Evolutionary conservation across 371 early-diverging fungal species (phyloP), one percentile per base, ranked within the genome.

Genomic region (Phascolomyces articulosus): DNA sequence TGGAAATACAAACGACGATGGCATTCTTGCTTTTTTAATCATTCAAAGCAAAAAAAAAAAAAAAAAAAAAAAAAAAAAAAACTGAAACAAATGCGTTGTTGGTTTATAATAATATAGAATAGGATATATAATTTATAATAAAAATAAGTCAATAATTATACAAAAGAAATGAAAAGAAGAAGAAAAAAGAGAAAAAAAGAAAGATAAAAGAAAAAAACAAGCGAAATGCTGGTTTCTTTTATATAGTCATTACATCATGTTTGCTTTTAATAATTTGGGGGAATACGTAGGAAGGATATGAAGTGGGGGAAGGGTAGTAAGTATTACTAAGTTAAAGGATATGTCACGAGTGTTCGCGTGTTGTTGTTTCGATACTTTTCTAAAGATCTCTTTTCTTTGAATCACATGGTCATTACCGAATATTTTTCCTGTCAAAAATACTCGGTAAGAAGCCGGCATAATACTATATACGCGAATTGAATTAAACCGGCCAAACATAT

Each of bases 221-320:
- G 13, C 24, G 2, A 16, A 49, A 51, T 51, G 6, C 26, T 13
- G 23, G 20, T 51, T 51, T 20, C 24, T 10, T 51, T 51, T 51
- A 51, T 51, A 51, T 20, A 4, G 51, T 20, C 20, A 51, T 51
- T 51, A 51, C 51, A 51, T 51, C 51, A 51, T 51, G 47, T n/a
- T 13, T 24, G 34, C 11, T 34, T 34, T 49, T 51, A 7, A 11
- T 28, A 13, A 13, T 44, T n/a, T 34, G 34, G 34, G 34, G 34
- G 34, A n/a, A n/a, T n/a, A n/a, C n/a, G n/a, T n/a, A n/a, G 34
- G 34, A 34, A 11, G 34, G 34, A 34, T 9, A 34, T 34, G 34
- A 34, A 34, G 34, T 6, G 34, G 34, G 34, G 34, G 34, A 34
- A 11, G 31, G 31, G 31, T 31, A n/a, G n/a, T n/a, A n/a, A n/a